These are phyloP conservation scores for Neurospora crassa DNA, from an alignment of 2,329 filamentous ascomycete genomes.

Conservation along the genomic window DNA sequence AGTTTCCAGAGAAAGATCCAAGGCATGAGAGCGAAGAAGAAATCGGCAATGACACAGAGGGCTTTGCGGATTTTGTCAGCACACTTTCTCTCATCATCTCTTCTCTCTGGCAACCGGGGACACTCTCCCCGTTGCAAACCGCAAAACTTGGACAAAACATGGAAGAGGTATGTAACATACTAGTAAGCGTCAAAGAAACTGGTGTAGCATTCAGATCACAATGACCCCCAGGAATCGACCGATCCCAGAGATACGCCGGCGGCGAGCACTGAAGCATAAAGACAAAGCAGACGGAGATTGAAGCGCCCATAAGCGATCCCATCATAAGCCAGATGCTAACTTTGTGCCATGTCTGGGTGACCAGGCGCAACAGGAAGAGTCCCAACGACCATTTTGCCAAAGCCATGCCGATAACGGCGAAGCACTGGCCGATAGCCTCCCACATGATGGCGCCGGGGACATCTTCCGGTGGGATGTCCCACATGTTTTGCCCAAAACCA, in stretches of 20 bases:
- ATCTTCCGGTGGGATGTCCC: conserved; percentile 14
- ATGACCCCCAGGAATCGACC: conserved; percentile 9
- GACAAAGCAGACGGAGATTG: conserved; percentile 8
- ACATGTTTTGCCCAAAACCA: conserved; percentile 26
- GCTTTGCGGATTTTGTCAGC: not conserved
- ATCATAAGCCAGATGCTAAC: conserved; percentile 26
- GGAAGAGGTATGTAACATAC: conserved; percentile 1
- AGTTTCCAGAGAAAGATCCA: conserved; percentile 13
- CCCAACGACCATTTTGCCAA: conserved; percentile 29
- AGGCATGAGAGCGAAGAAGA: conserved; percentile 12
- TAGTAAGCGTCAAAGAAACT: conserved; percentile 9
- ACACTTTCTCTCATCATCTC: not conserved
- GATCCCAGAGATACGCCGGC: conserved; percentile 10
- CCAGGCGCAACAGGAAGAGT: conserved; percentile 29
- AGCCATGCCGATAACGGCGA: conserved; percentile 29
- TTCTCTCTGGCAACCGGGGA: not conserved
- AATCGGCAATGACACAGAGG: conserved; percentile 8
- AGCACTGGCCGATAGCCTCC: conserved; percentile 25
- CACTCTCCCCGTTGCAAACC: not conserved
- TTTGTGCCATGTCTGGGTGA: conserved; percentile 25
- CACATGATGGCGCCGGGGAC: conserved; percentile 20
- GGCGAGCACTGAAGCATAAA: conserved; percentile 17
- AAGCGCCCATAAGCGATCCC: conserved; percentile 10
- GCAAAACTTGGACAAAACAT: not conserved
- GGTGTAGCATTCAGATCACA: conserved; percentile 12